A percentile compares a stretch with the other conserved stretches of the same genome.
phyloP scores from a whole-genome alignment of 1,284 basidiomycete genomes.

The Mycosarcoma mackinlayi region DNA sequence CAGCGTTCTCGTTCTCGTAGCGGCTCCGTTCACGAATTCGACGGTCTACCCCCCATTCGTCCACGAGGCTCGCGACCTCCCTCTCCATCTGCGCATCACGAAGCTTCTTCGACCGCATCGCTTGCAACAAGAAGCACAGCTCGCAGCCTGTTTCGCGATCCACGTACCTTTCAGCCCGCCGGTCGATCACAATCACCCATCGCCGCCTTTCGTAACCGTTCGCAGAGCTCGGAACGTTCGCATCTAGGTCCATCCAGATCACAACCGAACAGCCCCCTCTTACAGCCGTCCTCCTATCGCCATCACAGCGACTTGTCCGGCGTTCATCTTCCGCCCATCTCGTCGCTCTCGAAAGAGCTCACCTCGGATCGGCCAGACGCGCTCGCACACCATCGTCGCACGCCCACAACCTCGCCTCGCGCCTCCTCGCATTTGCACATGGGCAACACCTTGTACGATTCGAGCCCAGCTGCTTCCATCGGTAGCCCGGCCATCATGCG shows the following conservation, averaged over 20 bases:
- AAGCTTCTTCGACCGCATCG: conserved; percentile 10
- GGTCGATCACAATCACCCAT: conserved; percentile 47
- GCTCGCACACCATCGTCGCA: conserved; percentile 32
- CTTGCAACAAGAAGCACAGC: conserved; percentile 37
- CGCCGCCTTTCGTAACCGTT: conserved; percentile 40
- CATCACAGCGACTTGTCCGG: conserved; percentile 29
- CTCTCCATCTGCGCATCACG: conserved; percentile 32
- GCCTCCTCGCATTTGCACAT: conserved; percentile 30
- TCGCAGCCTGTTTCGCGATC: conserved; percentile 47
- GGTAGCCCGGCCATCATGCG: conserved; percentile 44
- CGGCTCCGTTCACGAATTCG: conserved; percentile 29
- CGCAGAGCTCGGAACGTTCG: conserved; percentile 43
- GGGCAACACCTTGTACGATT: conserved; percentile 46
- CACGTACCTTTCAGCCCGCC: conserved; percentile 37
- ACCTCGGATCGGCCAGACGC: conserved; percentile 31
- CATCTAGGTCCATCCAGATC: conserved; percentile 41
- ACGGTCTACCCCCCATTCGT: conserved; percentile 24
- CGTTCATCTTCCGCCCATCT: conserved; percentile 47
- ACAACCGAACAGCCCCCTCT: conserved; percentile 41
- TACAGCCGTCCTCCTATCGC: conserved; percentile 38
- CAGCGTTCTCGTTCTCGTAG: conserved; percentile 26
- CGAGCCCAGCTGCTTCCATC: conserved; percentile 39
- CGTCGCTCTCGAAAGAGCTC: conserved; percentile 38
- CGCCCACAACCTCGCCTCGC: conserved; percentile 41
- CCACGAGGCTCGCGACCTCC: conserved; percentile 30